Evolutionary conservation across 2,329 filamentous ascomycete species (phyloP), one percentile per base, ranked within the genome.

Genomic region (Albophoma yamanashiensis): DNA sequence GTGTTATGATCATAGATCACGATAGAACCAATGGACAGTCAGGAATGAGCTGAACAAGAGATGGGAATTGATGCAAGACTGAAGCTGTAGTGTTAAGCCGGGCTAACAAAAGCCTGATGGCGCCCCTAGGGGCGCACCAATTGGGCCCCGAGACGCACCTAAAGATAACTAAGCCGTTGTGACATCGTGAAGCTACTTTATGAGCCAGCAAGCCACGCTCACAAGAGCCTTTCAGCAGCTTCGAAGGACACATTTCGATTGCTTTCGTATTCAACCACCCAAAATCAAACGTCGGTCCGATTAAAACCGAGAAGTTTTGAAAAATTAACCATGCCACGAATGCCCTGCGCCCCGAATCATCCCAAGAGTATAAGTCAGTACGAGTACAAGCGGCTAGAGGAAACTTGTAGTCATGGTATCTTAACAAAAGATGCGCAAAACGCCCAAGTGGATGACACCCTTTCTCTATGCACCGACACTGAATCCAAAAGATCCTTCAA

Each of bases 401-500:
- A 36, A 31, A n/a, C 50, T 2, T 15, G 31, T 31, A 36, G 50
- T 38, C 20, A 11, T 36, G 50, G 50, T 53, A 53, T 53, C 40
- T 42, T n/a, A n/a, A n/a, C 50, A 38, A 55, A 36, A 36, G 17
- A 55, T 20, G n/a, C 22, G 31, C 31, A 55, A 53, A 55, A 55
- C 50, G 50, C 50, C 50, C 4, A 38, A 22, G n/a, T 9, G 7
- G 4, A 52, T 7, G 12, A 11, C 31, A 36, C 31, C 50, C 34
- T 34, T 17, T 12, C 14, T 8, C 42, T 56, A 74, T 55, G 71
- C 70, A 6, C 81, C 82, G 12, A 85, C 77, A 63, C 80, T 82
- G 65, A 85, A 84, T 9, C 82, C 82, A 68, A 83, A 84, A 0
- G 81, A 83, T 2, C 82, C 82, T 59, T 85, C 82, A 67, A 84